Base-by-base conservation (phyloP, 1,139 yeast genomes). In the Petasospora fabianii region DNA sequence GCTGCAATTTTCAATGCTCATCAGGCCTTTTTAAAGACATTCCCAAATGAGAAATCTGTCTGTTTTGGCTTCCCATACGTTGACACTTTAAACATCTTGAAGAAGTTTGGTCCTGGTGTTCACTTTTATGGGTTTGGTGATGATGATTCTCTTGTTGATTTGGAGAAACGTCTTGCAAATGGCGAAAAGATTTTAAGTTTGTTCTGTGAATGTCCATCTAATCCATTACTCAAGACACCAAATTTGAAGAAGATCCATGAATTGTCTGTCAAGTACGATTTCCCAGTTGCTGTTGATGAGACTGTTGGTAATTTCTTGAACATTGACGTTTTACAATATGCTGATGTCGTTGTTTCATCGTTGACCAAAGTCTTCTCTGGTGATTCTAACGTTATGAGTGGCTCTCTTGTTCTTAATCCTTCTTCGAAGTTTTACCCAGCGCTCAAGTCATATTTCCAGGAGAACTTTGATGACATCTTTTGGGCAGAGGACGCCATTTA, bases 401-500 rank as follows among this genome's bases (percentile, higher is more conserved):
- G 98, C 5, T 81, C 94, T 12, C 63, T 90, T 46, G 81, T 88
- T 10, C 64, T 92, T 50, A 92, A 90, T 56, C 84, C 92, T 7
- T 56, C 68, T 11, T 73, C 92, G 12, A 65, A 63, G 32, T 65
- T 64, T 46, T 87, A 84, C 61, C 39, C 51, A 1, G 51, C 52
- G 30, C 72, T 90, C 39, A 80, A 82, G 56, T 48, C 60, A 19
- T 73, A 73, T 46, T 69, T 82, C 54, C 58, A 72, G 45, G 65
- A 66, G 6, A 66, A 69, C 30, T 77, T 67, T 51, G 94, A 83
- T 56, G 96, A 90, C 55, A 62, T 71, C 8, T 73, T 86, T 49
- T 92, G 97, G 97, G 86, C 81, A 18, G 96, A 90, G 63, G 98
- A 92, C 63, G 96, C 96, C 1, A 78, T 92, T 43, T 84, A 84